Evolutionary conservation across 352 stramenopile species (phyloP), one percentile per base, ranked within the genome.

Genomic region (Phytophthora pluvialis): DNA sequence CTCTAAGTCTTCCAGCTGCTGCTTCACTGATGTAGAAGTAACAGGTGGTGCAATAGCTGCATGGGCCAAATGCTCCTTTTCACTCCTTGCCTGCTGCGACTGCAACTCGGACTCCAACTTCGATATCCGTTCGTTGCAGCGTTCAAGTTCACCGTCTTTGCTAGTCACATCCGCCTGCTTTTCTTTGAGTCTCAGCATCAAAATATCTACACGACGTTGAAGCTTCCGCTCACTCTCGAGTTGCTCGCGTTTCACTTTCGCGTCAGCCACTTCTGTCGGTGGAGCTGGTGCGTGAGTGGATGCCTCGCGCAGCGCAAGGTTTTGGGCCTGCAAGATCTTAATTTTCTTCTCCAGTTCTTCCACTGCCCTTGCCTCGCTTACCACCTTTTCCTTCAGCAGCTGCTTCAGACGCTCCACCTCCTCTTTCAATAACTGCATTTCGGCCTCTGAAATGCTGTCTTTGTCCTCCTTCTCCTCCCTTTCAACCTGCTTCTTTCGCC

Each of bases 301-400:
- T 46, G 70, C 77, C 21, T 92, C 77, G 7, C 83, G 84, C 11
- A 96, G 40, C n/a, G 86, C 90, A n/a, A 83, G 48, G 36, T 97
- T 96, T 49, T 97, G 84, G 3, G 85, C 86, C 40, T 94, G 70
- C 0, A 94, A 60, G 0, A 95, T 68, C 29, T 89, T 86, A 25
- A 94, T 61, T 51, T 89, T 85, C 60, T 81, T 84, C 52, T 90
- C 81, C 15, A 93, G 50, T 15, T 79, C 75, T 42, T 92, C 83
- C 1, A 90, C 60, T 3, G 58, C 46, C 3, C 73, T 77, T 11
- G 72, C 69, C 46, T 91, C 76, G 25, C 56, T 66, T 18, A 87
- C 75, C 13, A 77, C 72, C 38, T 81, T 76, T 26, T 93, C 86
- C 53, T 92, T 83, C 8, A 93, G 40, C 21, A 77, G 39, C n/a